Evolutionary conservation across 345 rosid genomes (phyloP), one percentile per base, ranked within the genome.

Genomic region (Brassica carinata): DNA sequence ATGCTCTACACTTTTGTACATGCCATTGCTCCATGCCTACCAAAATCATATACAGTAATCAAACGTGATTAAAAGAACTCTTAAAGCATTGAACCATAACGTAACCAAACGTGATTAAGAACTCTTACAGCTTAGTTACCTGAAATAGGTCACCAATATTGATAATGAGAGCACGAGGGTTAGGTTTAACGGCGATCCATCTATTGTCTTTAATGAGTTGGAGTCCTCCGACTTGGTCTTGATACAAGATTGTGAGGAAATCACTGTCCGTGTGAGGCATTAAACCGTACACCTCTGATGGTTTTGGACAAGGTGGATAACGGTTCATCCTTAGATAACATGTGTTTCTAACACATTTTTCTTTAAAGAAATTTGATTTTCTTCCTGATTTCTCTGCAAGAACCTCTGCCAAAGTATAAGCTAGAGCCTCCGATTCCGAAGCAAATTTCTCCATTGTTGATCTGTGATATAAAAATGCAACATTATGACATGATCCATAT

Each of bases 221-320:
- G 82, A 96, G 83, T 2, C 99, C 99, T 36, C 98, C 99, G 3
- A 96, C 98, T 23, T 87, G 87, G 66, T 96, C 99, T 80, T 96
- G 97, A 61, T 92, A 86, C 69, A 93, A 77, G 74, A 96, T 86
- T 1, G 99, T 96, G 82, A 96, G 94, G 85, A 96, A 96, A 84
- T 93, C 98, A 74, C 98, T 96, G 65, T 96, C 98, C 0, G 99
- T 96, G 84, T 96, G 99, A 0, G 99, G 97, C 89, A 90, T 88
- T 38, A 96, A 85, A 2, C 98, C 99, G 75, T 83, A 87, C 13
- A 92, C 82, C 11, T 84, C 83, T 5, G 76, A 33, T 9, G 90
- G 85, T 34, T 85, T 65, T 0, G 93, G 89, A 79, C 99, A 93
- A 4, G 97, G 95, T 3, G 97, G 98, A 76, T 93, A 96, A 64